Conservation (phyloP, 768 basidiomycete species). For the Strobilomyces dryophilus region DNA sequence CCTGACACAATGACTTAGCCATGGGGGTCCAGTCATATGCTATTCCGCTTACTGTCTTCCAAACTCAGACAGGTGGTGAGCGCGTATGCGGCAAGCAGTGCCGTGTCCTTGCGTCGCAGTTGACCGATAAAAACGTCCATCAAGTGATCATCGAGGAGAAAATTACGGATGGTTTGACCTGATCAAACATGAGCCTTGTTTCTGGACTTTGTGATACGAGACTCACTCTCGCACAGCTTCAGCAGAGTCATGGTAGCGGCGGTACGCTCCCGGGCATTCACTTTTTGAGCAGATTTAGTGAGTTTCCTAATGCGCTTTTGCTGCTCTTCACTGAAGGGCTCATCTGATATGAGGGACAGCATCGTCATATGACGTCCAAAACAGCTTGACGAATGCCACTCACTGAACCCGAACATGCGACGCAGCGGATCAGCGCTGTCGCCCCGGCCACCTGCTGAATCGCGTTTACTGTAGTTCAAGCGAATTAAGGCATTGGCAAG, state of each 20-base stretch:
- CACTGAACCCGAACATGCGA: constrained; percentile 17
- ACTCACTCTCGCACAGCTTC: constrained; percentile 19
- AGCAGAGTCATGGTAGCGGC: constrained; percentile 21
- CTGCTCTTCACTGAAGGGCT: not conserved
- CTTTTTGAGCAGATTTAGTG: not conserved
- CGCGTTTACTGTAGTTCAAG: not conserved
- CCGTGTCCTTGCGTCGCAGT: constrained; percentile 10
- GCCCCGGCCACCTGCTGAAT: not conserved
- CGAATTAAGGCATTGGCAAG: constrained; percentile 13
- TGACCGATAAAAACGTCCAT: constrained; percentile 13
- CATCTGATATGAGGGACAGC: constrained; percentile 3
- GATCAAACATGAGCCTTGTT: not conserved
- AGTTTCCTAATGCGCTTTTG: constrained; percentile 11
- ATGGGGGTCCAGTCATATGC: not conserved
- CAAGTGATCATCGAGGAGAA: constrained; percentile 8
- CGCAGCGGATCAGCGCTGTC: not conserved
- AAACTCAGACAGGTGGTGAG: constrained; percentile 15
- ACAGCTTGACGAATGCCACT: not conserved
- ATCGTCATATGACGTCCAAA: not conserved
- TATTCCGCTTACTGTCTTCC: constrained; percentile 10
- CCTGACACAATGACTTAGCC: constrained; percentile 1
- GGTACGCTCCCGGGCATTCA: constrained; percentile 16
- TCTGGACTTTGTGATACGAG: not conserved
- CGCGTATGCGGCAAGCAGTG: constrained; percentile 22
- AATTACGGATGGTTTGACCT: constrained; percentile 6